A percentile compares a stretch with the other conserved stretches of the same genome.
Evolutionary conservation across 2,329 filamentous ascomycete species (phyloP).

Genomic region (Ceratocystiopsis brevicomis): DNA sequence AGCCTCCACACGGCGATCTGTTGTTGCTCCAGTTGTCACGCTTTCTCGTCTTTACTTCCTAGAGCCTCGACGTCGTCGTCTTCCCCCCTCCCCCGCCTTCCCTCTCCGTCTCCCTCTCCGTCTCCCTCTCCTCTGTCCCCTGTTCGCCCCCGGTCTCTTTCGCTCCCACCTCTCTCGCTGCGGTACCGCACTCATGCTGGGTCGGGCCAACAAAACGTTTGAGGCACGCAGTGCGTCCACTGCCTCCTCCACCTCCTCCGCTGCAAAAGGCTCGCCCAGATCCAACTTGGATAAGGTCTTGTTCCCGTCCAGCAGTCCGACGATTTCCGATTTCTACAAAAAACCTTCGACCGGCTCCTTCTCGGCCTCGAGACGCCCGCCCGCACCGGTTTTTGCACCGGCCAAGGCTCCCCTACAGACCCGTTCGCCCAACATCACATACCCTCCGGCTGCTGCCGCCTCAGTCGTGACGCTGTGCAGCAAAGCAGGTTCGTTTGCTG

Average conservation of each 20-base stretch:
- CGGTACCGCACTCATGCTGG: slow-evolving; percentile 16
- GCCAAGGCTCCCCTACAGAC: slow-evolving; percentile 13
- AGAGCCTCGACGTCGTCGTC: neutral
- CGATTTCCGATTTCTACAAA: slow-evolving; percentile 11
- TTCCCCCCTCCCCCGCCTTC: too few species aligned
- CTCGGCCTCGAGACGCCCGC: slow-evolving; percentile 13
- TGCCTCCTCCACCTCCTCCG: slow-evolving; percentile 13
- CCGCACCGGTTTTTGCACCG: neutral
- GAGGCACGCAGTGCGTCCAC: slow-evolving; percentile 16
- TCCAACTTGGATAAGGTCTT: slow-evolving; percentile 27
- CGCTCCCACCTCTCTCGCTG: neutral
- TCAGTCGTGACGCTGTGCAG: slow-evolving; percentile 4
- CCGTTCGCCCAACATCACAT: slow-evolving; percentile 18
- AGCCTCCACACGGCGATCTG: slow-evolving; percentile 5
- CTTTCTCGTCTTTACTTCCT: too few species aligned
- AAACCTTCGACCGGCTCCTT: slow-evolving; percentile 8
- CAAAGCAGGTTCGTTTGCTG: slow-evolving; percentile 25
- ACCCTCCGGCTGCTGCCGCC: neutral
- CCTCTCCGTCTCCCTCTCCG: too few species aligned
- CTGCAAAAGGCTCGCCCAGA: slow-evolving; percentile 9
- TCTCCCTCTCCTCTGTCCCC: too few species aligned
- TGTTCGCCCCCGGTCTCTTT: neutral
- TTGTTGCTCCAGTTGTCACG: neutral
- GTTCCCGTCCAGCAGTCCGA: slow-evolving; percentile 38
- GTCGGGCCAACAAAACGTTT: slow-evolving; percentile 13